These are phyloP conservation scores for Rhodosporidiobolus odoratus DNA, from an alignment of 768 basidiomycete species.

Conservation along the genomic window DNA sequence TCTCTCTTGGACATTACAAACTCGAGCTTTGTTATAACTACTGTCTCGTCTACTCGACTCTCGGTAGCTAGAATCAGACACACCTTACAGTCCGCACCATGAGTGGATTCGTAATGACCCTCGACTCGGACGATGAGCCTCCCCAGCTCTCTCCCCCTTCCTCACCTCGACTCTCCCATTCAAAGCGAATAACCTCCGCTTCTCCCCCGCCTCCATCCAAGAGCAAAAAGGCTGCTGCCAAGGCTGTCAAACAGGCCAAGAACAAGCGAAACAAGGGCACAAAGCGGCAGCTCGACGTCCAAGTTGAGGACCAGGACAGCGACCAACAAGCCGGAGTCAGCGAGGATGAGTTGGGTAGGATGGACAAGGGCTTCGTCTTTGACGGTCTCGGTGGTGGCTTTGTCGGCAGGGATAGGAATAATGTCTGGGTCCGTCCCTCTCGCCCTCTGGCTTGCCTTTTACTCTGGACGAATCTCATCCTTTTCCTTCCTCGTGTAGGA, in stretches of 20 bases:
- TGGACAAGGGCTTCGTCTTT: constrained; percentile 38
- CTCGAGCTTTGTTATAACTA: no score
- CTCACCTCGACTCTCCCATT: not conserved
- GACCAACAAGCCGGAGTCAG: constrained; percentile 4
- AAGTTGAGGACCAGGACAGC: not conserved
- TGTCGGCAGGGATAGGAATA: constrained; percentile 27
- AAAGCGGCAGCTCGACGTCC: constrained; percentile 9
- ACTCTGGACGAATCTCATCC: not conserved
- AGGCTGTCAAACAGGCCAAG: not conserved
- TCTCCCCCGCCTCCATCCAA: not conserved
- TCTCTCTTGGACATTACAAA: no score
- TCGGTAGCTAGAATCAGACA: not conserved
- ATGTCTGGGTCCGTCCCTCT: constrained; percentile 36
- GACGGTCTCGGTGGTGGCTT: constrained; percentile 41
- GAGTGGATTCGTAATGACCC: constrained; percentile 40
- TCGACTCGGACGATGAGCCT: constrained; percentile 41
- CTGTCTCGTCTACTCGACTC: not conserved
- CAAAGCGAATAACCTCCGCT: not conserved
- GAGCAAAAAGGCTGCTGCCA: not conserved
- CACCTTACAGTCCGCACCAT: not conserved
- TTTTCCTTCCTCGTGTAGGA: constrained; percentile 10
- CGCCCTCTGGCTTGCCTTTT: no score
- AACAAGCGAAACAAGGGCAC: constrained; percentile 7
- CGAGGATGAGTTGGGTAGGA: constrained; percentile 14
- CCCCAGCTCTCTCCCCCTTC: constrained; percentile 1